Evolutionary conservation across 2,329 filamentous ascomycete species (phyloP).

Genomic region (Cadophora gregata): DNA sequence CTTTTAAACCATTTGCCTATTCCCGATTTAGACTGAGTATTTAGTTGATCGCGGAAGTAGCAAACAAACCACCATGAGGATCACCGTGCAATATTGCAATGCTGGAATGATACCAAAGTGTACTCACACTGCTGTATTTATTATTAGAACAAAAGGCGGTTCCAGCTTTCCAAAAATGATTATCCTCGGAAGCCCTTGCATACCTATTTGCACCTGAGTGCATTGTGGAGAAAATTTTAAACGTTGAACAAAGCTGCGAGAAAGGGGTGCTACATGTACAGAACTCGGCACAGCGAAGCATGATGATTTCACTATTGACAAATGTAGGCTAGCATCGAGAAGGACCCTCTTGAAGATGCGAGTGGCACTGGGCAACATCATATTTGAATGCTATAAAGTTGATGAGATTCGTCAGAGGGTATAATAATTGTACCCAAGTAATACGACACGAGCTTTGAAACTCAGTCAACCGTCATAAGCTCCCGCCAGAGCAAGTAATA

Average conservation of each 20-base stretch:
- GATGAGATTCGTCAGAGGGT: not conserved
- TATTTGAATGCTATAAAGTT: not conserved
- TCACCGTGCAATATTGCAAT: not conserved
- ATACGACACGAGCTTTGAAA: not conserved
- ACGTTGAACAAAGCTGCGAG: too few species aligned
- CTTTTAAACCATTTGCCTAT: constrained; percentile 79
- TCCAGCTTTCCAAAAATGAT: not conserved
- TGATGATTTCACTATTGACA: not conserved
- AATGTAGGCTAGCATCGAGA: not conserved
- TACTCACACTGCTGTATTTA: too few species aligned
- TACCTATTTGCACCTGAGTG: too few species aligned
- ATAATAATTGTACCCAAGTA: not conserved
- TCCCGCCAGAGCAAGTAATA: constrained; percentile 18
- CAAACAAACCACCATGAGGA: not conserved
- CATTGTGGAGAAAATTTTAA: too few species aligned
- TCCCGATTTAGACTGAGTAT: constrained; percentile 63
- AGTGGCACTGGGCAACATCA: not conserved
- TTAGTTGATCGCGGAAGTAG: not conserved
- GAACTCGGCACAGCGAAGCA: not conserved
- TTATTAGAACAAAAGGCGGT: too few species aligned
- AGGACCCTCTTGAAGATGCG: not conserved
- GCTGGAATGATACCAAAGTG: not conserved
- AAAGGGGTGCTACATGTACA: too few species aligned
- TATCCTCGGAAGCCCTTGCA: too few species aligned
- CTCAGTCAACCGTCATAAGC: constrained; percentile 9